Percentiles rank a stretch among this genome's conserved stretches.
Evolutionary conservation across 2,329 filamentous ascomycete species (phyloP).

Genomic region (Pseudocercospora ulei): DNA sequence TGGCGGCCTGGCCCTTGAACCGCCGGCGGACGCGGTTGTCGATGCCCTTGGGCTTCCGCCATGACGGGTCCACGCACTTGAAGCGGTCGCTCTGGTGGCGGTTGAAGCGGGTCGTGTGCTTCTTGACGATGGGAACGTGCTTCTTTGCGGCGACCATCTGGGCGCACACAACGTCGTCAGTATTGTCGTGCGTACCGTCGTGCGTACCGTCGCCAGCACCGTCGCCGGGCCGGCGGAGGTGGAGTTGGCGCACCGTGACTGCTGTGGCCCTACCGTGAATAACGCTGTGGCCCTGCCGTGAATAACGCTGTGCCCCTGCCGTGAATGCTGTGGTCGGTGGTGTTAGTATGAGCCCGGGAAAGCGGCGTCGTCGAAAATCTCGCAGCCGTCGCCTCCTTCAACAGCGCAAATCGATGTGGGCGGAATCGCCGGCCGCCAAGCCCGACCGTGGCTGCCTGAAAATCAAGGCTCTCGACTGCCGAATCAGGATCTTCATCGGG

Average conservation of each 20-base stretch:
- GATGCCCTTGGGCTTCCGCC: conserved; percentile 99
- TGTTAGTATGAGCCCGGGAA: conserved; percentile 3
- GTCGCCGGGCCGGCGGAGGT: conserved; percentile 1
- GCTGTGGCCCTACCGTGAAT: too few species aligned
- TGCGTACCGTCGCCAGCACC: conserved; percentile 5
- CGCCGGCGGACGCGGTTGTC: conserved; percentile 95
- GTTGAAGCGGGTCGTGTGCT: conserved; percentile 96
- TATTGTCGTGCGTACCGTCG: conserved; percentile 16
- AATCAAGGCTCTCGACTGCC: too few species aligned
- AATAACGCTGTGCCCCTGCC: too few species aligned
- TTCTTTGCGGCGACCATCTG: conserved; percentile 99
- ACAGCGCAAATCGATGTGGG: too few species aligned
- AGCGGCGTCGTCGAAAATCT: conserved; percentile 8
- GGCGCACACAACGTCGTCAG: conserved; percentile 10
- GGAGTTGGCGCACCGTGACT: conserved; percentile 20
- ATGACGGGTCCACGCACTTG: conserved; percentile 79
- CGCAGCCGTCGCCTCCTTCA: conserved; percentile 2
- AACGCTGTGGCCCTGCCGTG: too few species aligned
- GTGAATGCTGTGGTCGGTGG: too few species aligned
- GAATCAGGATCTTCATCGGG: too few species aligned
- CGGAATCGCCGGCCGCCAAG: too few species aligned
- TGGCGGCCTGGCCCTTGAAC: conserved; percentile 89
- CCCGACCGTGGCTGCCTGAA: too few species aligned
- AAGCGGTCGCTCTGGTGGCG: conserved; percentile 97
- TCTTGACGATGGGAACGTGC: conserved; percentile 99